Evolutionary conservation across 106 monocot species (phyloP).

Genomic region (Platanthera zijinensis): DNA sequence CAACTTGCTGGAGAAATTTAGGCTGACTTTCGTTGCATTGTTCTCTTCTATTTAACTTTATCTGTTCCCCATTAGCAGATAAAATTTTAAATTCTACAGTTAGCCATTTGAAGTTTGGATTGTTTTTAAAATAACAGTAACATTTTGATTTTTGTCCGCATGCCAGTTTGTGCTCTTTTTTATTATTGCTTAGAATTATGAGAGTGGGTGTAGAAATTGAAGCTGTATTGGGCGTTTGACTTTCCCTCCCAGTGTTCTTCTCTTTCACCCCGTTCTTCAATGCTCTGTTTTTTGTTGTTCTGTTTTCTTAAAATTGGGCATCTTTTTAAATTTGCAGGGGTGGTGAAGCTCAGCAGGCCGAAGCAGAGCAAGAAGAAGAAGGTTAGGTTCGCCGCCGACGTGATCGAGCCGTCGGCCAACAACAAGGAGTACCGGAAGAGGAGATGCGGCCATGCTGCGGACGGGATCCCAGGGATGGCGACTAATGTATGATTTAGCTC

Average conservation of each 20-base stretch:
- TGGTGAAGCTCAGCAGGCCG: neutral
- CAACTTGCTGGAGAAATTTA: too few relatives aligned
- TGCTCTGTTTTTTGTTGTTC: too few relatives aligned
- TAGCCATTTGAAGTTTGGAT: too few relatives aligned
- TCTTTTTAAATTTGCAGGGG: neutral
- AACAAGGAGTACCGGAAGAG: constrained; percentile 42
- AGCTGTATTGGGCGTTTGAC: too few relatives aligned
- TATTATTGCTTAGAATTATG: neutral
- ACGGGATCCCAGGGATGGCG: neutral
- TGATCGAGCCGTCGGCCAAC: constrained; percentile 50
- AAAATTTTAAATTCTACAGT: too few relatives aligned
- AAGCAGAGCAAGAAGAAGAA: constrained; percentile 24
- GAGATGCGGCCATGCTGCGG: neutral
- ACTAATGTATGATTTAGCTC: neutral
- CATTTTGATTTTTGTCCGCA: neutral
- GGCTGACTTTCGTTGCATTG: too few relatives aligned
- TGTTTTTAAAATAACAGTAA: neutral
- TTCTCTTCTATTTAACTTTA: too few relatives aligned
- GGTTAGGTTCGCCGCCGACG: constrained; percentile 62
- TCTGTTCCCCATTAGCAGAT: too few relatives aligned
- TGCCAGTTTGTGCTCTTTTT: too few relatives aligned
- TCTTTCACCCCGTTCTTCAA: neutral
- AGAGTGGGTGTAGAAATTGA: too few relatives aligned
- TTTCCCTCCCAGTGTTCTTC: neutral
- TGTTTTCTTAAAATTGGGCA: neutral